Evolutionary conservation across 805 yeast genomes (phyloP), one percentile per base, ranked within the genome.

Genomic region (Ogataea allantospora): DNA sequence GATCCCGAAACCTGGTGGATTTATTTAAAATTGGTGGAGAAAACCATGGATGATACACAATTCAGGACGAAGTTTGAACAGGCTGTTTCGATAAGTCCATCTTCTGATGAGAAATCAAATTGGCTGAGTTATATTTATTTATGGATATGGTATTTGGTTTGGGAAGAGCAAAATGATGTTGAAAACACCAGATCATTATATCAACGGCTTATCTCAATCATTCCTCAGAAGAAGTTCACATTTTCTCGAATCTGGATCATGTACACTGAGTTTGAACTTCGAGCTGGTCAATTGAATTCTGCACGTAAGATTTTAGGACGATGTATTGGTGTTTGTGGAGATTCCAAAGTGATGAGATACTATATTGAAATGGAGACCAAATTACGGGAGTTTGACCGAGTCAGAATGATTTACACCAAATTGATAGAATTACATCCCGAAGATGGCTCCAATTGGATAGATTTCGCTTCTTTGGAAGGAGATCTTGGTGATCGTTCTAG

Each of bases 1-100:
- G 27, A 39, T 60, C 80, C 77, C 57, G 93, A 84, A 51, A 63
- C 78, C 0, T 89, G 98, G 97, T 88, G 95, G 91, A 56, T 75
- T 0, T 80, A 80, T 51, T 42, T 87, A 2, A 67, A 73, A 9
- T 54, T 86, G 16, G 50, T 78, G 9, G 72, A 72, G 35, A 67
- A 70, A 16, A 53, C 54, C 5, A 50, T 66, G 4, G 13, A 51
- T 9, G 62, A 51, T 0, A 62, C 51, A 1, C 47, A 66, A 15
- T 30, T 18, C 24, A 24, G 24, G 7, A 63, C 64, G 2, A 58
- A 62, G 8, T 74, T 69, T 46, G 75, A 72, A 36, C 50, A 64
- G 7, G 77, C 86, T 0, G 53, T 78, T 3, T 40, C 57, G 0
- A 42, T 53, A 4, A 47, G 47, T 0, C 87, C 81, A 0, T 74